Evolutionary conservation across 2,329 filamentous ascomycete species (phyloP).

Genomic region (Trichoderma sp.): DNA sequence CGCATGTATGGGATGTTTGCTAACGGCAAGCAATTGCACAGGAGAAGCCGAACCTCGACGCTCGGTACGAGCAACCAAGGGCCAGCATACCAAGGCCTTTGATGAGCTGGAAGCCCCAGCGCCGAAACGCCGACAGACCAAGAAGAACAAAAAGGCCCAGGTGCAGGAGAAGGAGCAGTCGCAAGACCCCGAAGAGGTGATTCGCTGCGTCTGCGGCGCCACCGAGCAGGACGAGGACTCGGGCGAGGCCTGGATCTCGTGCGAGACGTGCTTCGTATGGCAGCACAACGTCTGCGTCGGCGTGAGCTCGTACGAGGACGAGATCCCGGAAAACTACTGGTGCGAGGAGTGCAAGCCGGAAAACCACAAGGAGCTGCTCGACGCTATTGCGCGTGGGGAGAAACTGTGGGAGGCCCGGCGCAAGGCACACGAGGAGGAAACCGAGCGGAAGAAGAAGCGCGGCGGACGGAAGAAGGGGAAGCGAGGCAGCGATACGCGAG

Average conservation of each 20-base stretch:
- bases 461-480: constrained; percentile 69
- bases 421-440: constrained; percentile 64
- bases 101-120: constrained; percentile 70
- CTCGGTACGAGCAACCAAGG: constrained; percentile 94
- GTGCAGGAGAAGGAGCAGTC: constrained; percentile 60
- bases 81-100: constrained; percentile 87
- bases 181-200: constrained; percentile 69
- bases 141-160: constrained; percentile 63
- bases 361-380: constrained; percentile 79
- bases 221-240: constrained; percentile 84
- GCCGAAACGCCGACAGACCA: constrained; percentile 57
- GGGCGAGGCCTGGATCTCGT: constrained; percentile 92
- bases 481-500: constrained; percentile 65
- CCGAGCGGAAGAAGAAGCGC: constrained; percentile 60
- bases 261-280: constrained; percentile 91
- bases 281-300: constrained; percentile 98
- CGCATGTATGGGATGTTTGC: constrained; percentile 12
- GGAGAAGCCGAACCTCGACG: constrained; percentile 77
- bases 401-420: constrained; percentile 80
- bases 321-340: constrained; percentile 83
- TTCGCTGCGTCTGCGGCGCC: constrained; percentile 91
- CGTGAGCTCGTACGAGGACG: constrained; percentile 75
- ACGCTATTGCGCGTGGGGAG: constrained; percentile 77
- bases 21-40: constrained; percentile 31
- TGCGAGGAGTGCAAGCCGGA: constrained; percentile 89